phyloP scores from a whole-genome alignment of 306 rosid genomes.

The Castanea mollissima region DNA sequence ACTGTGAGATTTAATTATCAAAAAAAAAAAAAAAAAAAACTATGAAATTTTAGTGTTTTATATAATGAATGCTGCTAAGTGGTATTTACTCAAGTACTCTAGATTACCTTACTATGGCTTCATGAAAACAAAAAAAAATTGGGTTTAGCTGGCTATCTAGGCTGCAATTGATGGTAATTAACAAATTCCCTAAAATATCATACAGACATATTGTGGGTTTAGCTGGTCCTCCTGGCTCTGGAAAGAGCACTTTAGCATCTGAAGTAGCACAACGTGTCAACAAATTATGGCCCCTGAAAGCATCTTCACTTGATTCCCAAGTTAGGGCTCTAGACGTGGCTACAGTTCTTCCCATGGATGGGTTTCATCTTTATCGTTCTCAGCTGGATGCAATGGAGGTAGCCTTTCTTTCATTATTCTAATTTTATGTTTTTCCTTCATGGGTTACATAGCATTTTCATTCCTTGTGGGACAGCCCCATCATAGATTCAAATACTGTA shows the following conservation, averaged over 20 bases:
- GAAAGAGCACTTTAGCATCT: conserved; percentile 75
- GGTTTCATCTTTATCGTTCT: conserved; percentile 85
- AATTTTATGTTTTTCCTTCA: conserved; percentile 12
- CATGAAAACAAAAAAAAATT: background rate
- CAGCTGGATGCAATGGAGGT: conserved; percentile 96
- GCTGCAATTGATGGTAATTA: background rate
- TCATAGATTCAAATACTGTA: conserved; percentile 2
- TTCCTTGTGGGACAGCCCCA: conserved; percentile 16
- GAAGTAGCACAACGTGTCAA: conserved; percentile 73
- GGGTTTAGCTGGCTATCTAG: background rate
- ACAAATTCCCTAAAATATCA: background rate
- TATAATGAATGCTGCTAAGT: background rate
- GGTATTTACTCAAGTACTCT: background rate
- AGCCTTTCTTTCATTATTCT: conserved; percentile 18
- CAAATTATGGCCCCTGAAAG: conserved; percentile 63
- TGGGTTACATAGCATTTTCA: conserved; percentile 22
- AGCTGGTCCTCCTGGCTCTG: conserved; percentile 98
- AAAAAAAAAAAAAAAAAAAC: too few relatives aligned
- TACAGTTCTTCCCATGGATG: conserved; percentile 82
- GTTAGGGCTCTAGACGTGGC: conserved; percentile 64
- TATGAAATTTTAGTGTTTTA: background rate
- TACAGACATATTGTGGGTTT: conserved; percentile 71
- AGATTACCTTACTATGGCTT: background rate
- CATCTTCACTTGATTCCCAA: conserved; percentile 59
- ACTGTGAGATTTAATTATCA: background rate